Evolutionary conservation across 139 green algal genomes (phyloP).

Genomic region (Micractinium conductrix): DNA sequence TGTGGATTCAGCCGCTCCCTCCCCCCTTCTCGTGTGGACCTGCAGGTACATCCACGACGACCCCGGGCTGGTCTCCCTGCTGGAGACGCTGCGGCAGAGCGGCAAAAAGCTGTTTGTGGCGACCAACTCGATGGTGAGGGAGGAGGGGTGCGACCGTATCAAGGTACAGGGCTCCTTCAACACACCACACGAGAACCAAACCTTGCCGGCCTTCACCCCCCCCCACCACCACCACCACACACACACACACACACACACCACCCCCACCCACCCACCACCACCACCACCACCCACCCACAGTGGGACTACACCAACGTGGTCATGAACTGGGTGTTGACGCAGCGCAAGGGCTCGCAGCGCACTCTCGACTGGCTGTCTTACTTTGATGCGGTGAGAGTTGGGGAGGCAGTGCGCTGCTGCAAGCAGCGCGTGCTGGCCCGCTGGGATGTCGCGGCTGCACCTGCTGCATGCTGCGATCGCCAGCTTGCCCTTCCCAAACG

Average conservation of each 20-base stretch:
- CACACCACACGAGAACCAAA: not conserved
- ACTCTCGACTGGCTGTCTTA: constrained; percentile 82
- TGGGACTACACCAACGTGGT: constrained; percentile 98
- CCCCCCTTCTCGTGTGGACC: too few species aligned
- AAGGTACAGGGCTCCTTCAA: not conserved
- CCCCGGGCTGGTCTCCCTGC: constrained; percentile 66
- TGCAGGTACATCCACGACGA: constrained; percentile 91
- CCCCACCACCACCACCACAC: not conserved
- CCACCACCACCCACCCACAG: not conserved
- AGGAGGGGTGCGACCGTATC: not conserved
- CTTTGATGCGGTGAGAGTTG: constrained; percentile 84
- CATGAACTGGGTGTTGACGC: constrained; percentile 92
- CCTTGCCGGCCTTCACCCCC: not conserved
- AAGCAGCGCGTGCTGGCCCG: not conserved
- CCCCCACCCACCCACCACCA: not conserved
- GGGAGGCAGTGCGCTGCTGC: not conserved
- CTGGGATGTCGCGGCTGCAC: not conserved
- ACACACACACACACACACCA: not conserved
- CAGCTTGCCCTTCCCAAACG: not conserved
- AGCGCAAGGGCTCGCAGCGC: constrained; percentile 46
- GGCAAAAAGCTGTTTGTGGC: constrained; percentile 91
- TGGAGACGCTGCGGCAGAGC: constrained; percentile 72
- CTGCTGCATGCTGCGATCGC: not conserved
- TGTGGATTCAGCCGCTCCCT: too few species aligned
- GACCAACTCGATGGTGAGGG: constrained; percentile 90